Evolutionary conservation across 257 asterid genomes (phyloP), one percentile per base, ranked within the genome.

Genomic region (Cordia subcordata): DNA sequence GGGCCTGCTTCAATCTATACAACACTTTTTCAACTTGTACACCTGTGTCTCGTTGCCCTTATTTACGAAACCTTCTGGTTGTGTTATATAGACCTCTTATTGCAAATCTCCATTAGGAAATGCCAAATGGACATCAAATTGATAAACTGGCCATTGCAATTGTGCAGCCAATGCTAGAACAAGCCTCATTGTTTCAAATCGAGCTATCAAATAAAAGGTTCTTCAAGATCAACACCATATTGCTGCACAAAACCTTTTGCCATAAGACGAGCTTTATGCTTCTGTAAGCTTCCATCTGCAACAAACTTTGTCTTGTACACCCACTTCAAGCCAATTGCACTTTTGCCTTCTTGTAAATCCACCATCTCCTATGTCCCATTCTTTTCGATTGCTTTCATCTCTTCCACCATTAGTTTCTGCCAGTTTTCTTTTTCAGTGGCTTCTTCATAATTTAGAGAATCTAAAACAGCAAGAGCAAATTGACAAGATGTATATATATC

Each of bases 51-150:
- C 19, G 1, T 53, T 49, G 23, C 22, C 38, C 11, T 44, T 6
- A 3, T 1, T 20, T 22, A 22, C 38, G 3, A 10, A 50, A 10
- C 58, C 58, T 44, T 53, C 47, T 19, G 47, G 56, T 45, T 62
- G 68, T 11, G 62, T 8, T 10, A 54, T 62, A 63, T 53, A 53
- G 37, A 40, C 44, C 37, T 53, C 37, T 0, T 49, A 60, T 51
- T 37, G 35, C 6, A 44, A 57, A 57, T 57, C 17, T 19, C 38
- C 38, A 8, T 53, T 18, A 1, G 17, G 40, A 13, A 54, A 53
- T 15, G 55, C 13, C 27, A n/a, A 14, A 58, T 66, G 58, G 10
- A 37, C 53, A 32, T 35, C 65, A 39, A 58, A 40, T 22, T 46
- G 19, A 13, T 16, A 58, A 18, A 58, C 53, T 17, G 1, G 52